Conservation (phyloP, 805 yeast genomes). For the Sungouiella blattae region DNA sequence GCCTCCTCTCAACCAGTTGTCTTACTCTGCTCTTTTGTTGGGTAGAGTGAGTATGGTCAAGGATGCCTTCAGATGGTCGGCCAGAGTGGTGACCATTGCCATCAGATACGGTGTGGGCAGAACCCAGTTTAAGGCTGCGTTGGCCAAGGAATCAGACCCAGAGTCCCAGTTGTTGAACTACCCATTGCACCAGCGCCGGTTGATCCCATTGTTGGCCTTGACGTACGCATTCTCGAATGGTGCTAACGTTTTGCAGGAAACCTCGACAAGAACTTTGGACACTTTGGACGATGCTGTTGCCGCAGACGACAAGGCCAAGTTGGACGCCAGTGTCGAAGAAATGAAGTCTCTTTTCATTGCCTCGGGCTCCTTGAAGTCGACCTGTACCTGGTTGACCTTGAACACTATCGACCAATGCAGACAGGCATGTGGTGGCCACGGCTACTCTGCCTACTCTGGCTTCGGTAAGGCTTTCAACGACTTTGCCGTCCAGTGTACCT, state of each 20-base stretch:
- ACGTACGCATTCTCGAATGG: slow-evolving; percentile 74
- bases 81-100: slow-evolving; percentile 80
- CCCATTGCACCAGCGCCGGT: slow-evolving; percentile 83
- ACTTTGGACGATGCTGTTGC: slow-evolving; percentile 53
- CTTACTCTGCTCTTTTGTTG: slow-evolving; percentile 81
- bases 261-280: slow-evolving; percentile 47
- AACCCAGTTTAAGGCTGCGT: slow-evolving; percentile 66
- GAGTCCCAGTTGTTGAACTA: slow-evolving; percentile 81
- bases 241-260: slow-evolving; percentile 55
- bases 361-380: slow-evolving; percentile 85
- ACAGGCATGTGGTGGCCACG: slow-evolving; percentile 96
- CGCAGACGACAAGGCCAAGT: slow-evolving; percentile 44
- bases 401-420: slow-evolving; percentile 82
- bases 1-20: slow-evolving; percentile 84
- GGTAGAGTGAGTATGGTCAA: slow-evolving; percentile 90
- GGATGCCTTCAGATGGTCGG: slow-evolving; percentile 79
- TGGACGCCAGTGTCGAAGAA: slow-evolving; percentile 48
- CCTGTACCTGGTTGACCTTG: slow-evolving; percentile 83
- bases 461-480: slow-evolving; percentile 86
- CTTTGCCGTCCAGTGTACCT: slow-evolving; percentile 97
- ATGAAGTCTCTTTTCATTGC: slow-evolving; percentile 78
- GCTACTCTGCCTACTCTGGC: slow-evolving; percentile 89
- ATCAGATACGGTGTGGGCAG: slow-evolving; percentile 86
- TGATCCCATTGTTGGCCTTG: slow-evolving; percentile 80
- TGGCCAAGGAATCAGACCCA: slow-evolving; percentile 30